Conservation (phyloP, 768 basidiomycete genomes). For the Gautieria morchelliformis region DNA sequence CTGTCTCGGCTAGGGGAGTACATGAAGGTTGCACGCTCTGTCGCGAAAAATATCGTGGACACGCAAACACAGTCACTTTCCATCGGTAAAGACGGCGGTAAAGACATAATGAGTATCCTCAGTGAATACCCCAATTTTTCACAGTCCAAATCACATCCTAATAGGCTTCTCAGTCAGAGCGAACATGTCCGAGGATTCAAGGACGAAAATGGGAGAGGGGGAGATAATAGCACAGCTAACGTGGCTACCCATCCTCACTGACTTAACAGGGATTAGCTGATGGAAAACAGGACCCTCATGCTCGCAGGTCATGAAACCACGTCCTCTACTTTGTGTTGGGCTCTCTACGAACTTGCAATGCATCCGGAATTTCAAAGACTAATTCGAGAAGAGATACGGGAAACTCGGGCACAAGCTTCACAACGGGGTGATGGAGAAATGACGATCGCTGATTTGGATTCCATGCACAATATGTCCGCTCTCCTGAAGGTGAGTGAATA, state of each 20-base stretch:
- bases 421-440: constrained; percentile 18
- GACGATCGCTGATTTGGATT: constrained; percentile 22
- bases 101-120: constrained; percentile 28
- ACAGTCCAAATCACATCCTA: not conserved
- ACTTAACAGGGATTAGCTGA: not conserved
- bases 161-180: not conserved
- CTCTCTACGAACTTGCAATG: constrained; percentile 13
- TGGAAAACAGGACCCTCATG: constrained; percentile 10
- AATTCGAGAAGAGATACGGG: constrained; percentile 12
- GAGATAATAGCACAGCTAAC: not conserved
- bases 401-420: constrained; percentile 16
- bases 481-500: constrained; percentile 16
- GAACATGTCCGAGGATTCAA: not conserved
- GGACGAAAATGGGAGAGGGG: not conserved
- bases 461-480: constrained; percentile 9
- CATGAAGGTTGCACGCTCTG: constrained; percentile 16
- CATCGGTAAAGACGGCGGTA: constrained; percentile 15
- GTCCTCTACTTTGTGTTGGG: constrained; percentile 10
- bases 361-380: constrained; percentile 9
- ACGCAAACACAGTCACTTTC: constrained; percentile 15
- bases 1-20: constrained; percentile 21
- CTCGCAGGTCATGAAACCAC: constrained; percentile 17
- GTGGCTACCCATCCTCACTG: not conserved
- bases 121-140: constrained; percentile 9
- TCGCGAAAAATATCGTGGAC: constrained; percentile 16